Base-by-base conservation (phyloP, 352 stramenopile species). In the Phytopythium boreale region DNA sequence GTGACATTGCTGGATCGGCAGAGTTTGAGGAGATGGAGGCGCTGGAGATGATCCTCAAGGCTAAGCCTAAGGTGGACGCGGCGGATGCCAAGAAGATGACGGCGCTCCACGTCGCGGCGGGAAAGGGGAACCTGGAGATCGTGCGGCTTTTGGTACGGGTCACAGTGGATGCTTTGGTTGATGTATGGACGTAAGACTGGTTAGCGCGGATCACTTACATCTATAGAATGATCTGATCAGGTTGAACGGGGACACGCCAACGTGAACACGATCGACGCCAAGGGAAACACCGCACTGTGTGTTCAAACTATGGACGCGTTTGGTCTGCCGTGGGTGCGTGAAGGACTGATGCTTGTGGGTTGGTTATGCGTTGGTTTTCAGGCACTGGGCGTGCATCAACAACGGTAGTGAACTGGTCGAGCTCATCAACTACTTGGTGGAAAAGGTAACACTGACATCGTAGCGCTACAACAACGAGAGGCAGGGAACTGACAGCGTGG, bases 1-100 rank as follows among this genome's bases (percentile, higher is more conserved):
- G 27, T 67, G 37, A 53, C 41, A 12, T 2, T 59, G 24, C 19
- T 63, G 29, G 0, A 12, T 29, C 22, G 56, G 36, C 62, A 89
- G 84, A 91, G 56, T 93, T 89, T 49, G 82, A 89, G 57, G 73
- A 86, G 24, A 51, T 68, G 7, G 82, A 89, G 64, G 78, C 76
- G 10, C 52, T 91, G 41, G 75, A 89, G 66, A 63, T 91, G 53
- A 58, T 93, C 17, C 67, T 93, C 19, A 66, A 70, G 19, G 68
- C 77, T 4, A 93, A 89, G 39, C 67, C 74, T 2, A 91, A 89
- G 52, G 74, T 89, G 27, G 82, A 93, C 60, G 77, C 74, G 19
- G 56, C 67, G 2, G 84, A 93, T 58, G 66, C 67, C 15, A 89
- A 91, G 67, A 88, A 87, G 59, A 93, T 93, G 84, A 93, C 82